A percentile compares a stretch with the other conserved stretches of the same genome.
phyloP scores from a whole-genome alignment of 108 stramenopile genomes.

The Cyclotella choctawhatcheeana region DNA sequence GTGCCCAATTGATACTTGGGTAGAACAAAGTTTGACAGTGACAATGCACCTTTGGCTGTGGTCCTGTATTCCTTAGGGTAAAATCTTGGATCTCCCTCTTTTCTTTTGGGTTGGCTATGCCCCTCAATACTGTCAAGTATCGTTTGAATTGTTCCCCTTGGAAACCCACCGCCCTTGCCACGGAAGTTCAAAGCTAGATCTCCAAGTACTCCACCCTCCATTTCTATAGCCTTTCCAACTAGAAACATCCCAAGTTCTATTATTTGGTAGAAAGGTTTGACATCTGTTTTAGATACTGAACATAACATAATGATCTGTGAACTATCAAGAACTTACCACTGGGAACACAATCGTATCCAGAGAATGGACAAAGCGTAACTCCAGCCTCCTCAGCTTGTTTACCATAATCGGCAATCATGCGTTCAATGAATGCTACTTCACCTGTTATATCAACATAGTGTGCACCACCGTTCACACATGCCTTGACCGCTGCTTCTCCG shows the following conservation, averaged over 20 bases:
- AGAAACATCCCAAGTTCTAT: conserved; percentile 24
- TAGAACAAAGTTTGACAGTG: conserved; percentile 5
- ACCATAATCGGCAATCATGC: conserved; percentile 24
- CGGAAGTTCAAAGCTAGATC: conserved; percentile 12
- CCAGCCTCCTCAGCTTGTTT: conserved; percentile 5
- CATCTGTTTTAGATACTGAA: too few relatives aligned
- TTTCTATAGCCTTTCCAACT: conserved; percentile 23
- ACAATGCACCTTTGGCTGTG: conserved; percentile 16
- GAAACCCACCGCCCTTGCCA: conserved; percentile 24
- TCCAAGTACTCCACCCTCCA: conserved; percentile 1
- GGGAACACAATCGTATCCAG: conserved; percentile 28
- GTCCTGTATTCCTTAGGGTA: conserved; percentile 12
- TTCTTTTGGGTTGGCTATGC: not conserved
- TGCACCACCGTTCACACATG: conserved; percentile 26
- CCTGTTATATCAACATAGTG: conserved; percentile 52
- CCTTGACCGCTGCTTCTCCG: conserved; percentile 33
- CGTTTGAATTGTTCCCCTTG: conserved; percentile 21
- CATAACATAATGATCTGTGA: too few relatives aligned
- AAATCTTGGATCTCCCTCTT: conserved; percentile 4
- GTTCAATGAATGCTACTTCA: conserved; percentile 32
- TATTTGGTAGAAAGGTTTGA: too few relatives aligned
- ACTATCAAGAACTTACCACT: too few relatives aligned
- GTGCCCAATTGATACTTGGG: conserved; percentile 20
- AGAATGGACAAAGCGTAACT: conserved; percentile 18
- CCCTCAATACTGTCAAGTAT: conserved; percentile 26